Evolutionary conservation across 1,284 basidiomycete genomes (phyloP).

Genomic region (Afroboletus lepidellus): DNA sequence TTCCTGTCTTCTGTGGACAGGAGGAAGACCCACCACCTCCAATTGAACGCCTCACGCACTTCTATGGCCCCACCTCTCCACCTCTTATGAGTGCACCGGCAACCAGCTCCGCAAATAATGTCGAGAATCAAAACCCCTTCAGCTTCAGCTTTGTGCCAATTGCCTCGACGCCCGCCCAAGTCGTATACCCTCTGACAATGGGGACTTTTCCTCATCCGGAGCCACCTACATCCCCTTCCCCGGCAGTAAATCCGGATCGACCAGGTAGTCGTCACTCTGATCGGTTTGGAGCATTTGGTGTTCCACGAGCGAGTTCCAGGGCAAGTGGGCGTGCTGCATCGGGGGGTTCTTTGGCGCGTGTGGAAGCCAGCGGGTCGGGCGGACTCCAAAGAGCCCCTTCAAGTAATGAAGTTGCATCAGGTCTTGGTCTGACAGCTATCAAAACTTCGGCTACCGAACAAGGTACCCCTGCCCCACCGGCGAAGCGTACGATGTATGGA

Average conservation of each 20-base stretch:
- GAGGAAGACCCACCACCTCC: conserved; percentile 49
- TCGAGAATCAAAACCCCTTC: conserved; percentile 55
- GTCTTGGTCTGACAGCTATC: conserved; percentile 38
- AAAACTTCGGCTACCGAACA: conserved; percentile 32
- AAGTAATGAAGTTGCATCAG: conserved; percentile 39
- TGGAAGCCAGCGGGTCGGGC: conserved; percentile 28
- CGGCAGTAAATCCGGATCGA: conserved; percentile 42
- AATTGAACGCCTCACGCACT: conserved; percentile 49
- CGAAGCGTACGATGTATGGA: conserved; percentile 74
- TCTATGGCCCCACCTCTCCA: conserved; percentile 44
- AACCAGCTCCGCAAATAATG: conserved; percentile 46
- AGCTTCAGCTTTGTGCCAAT: conserved; percentile 52
- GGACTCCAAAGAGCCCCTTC: conserved; percentile 32
- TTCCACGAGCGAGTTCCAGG: conserved; percentile 33
- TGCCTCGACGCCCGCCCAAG: conserved; percentile 51
- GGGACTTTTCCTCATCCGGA: conserved; percentile 63
- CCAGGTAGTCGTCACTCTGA: conserved; percentile 37
- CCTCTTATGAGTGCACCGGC: conserved; percentile 31
- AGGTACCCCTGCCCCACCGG: conserved; percentile 34
- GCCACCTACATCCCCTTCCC: conserved; percentile 68
- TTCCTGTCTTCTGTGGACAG: conserved; percentile 43
- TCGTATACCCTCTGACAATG: conserved; percentile 38
- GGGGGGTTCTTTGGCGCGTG: conserved; percentile 30
- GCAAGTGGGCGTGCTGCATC: conserved; percentile 31
- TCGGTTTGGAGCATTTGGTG: conserved; percentile 30